A percentile compares a stretch with the other conserved stretches of the same genome.
Conservation (phyloP, 2,329 filamentous ascomycete species). For the Sarocladium brachiariae region DNA sequence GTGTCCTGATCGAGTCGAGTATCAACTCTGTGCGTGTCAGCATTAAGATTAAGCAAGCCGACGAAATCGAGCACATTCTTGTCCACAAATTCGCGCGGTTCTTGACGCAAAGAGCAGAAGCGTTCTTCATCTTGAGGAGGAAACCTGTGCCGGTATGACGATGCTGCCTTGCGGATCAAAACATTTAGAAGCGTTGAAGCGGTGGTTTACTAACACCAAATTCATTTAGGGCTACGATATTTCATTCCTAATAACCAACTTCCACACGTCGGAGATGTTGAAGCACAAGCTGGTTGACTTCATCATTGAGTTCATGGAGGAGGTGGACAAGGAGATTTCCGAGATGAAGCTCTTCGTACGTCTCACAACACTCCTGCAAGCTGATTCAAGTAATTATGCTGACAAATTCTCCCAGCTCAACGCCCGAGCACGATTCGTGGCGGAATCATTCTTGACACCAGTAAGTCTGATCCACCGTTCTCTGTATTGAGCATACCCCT, state of each 20-base stretch:
- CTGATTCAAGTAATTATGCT: constrained; percentile 13
- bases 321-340: constrained; percentile 99
- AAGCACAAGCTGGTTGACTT: constrained; percentile 99
- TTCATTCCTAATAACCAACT: constrained; percentile 97
- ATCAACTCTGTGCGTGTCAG: constrained; percentile 96
- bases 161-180: not conserved
- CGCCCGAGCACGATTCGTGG: constrained; percentile 92
- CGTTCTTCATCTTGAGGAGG: constrained; percentile 90
- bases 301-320: constrained; percentile 99
- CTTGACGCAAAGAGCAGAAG: constrained; percentile 90
- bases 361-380: constrained; percentile 14
- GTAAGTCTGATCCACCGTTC: constrained; percentile 37
- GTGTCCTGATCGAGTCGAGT: constrained; percentile 90
- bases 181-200: not conserved
- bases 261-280: constrained; percentile 96
- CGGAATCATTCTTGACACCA: constrained; percentile 95
- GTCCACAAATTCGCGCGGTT: constrained; percentile 99
- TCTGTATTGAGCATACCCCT: constrained; percentile 3
- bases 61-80: constrained; percentile 96
- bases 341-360: constrained; percentile 99
- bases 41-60: constrained; percentile 99
- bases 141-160: constrained; percentile 81
- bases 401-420: constrained; percentile 60
- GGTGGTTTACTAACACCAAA: constrained; percentile 18
- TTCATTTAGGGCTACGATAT: constrained; percentile 84